Evolutionary conservation across 2,329 filamentous ascomycete genomes (phyloP), one percentile per base, ranked within the genome.

Genomic region (Huntiella decipiens): DNA sequence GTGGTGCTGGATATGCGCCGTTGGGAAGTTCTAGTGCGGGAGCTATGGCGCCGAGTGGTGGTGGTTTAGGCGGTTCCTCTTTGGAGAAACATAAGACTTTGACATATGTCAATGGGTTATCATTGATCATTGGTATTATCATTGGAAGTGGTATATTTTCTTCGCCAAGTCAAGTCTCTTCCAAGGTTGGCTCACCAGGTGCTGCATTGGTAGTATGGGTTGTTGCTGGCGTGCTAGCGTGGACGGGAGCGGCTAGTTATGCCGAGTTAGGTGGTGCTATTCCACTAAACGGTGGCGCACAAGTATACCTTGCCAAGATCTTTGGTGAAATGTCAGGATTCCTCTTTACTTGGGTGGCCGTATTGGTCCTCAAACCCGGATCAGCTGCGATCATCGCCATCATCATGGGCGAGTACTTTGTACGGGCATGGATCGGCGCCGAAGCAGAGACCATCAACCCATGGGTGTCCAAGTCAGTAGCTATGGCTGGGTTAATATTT

Each of bases 71-170:
- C n/a, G 82, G 80, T 50, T 79, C 74, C n/a, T 85, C 81, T 36
- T 63, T 96, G 52, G 91, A 98, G 67, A 91, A 85, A 60, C 81
- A 93, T 66, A 98, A 98, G 66, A 93, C 83, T 11, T 64, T 98
- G 61, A 96, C 91, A 22, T 96, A 88, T 58, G 59, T 96, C 40
- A 98, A 98, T 60, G 91, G 91, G 1, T 62, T 98, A 48, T 92
- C 85, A 17, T 67, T 98, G 48, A 82, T 98, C 43, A 74, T 96
- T 42, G 88, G 91, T 1, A 64, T 98, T 52, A 92, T 96, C 54
- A 96, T 98, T 57, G 91, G 91, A 3, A 92, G 84, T 17, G 91
- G 88, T 11, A 95, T 98, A 56, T 98, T 96, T 63, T 92, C 85
- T 3, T 92, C 85, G 16, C 88, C 88, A 0, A 86, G 84, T 46